Conservation (phyloP, 352 stramenopile species). For the Globisporangium barbulae region DNA sequence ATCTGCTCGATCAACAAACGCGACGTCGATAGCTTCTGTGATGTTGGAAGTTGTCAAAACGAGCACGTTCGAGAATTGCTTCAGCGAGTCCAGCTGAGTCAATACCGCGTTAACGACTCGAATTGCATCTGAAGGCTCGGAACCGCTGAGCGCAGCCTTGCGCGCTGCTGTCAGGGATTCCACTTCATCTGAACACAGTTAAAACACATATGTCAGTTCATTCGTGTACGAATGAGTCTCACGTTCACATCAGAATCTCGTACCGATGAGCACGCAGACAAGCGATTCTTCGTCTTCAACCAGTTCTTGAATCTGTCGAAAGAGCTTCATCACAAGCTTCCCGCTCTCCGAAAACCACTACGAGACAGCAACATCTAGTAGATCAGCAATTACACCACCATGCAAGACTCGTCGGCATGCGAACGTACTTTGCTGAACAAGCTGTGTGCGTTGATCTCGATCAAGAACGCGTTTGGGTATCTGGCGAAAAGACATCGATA, state of each 20-base stretch:
- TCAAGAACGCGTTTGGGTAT: constrained; percentile 62
- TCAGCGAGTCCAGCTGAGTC: constrained; percentile 87
- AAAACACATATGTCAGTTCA: background rate
- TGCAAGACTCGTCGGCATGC: background rate
- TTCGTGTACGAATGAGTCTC: background rate
- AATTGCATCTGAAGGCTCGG: constrained; percentile 90
- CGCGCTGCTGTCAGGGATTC: constrained; percentile 88
- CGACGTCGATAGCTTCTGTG: constrained; percentile 88
- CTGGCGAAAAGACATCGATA: constrained; percentile 18
- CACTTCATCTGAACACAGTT: constrained; percentile 75
- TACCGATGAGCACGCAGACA: constrained; percentile 89
- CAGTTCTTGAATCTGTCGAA: constrained; percentile 89
- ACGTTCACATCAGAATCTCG: background rate
- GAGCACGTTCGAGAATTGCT: constrained; percentile 85
- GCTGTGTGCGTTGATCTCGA: constrained; percentile 93
- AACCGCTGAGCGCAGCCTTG: constrained; percentile 58
- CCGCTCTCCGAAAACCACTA: constrained; percentile 95
- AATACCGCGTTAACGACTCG: constrained; percentile 91
- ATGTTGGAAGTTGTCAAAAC: constrained; percentile 94
- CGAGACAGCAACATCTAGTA: background rate
- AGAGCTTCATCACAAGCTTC: constrained; percentile 92
- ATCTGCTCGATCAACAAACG: constrained; percentile 92
- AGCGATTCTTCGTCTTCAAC: constrained; percentile 86
- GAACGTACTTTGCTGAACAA: constrained; percentile 83
- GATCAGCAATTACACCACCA: background rate